These are phyloP conservation scores for Chrysoporthe puriensis DNA, from an alignment of 2,329 filamentous ascomycete genomes.

Conservation along the genomic window DNA sequence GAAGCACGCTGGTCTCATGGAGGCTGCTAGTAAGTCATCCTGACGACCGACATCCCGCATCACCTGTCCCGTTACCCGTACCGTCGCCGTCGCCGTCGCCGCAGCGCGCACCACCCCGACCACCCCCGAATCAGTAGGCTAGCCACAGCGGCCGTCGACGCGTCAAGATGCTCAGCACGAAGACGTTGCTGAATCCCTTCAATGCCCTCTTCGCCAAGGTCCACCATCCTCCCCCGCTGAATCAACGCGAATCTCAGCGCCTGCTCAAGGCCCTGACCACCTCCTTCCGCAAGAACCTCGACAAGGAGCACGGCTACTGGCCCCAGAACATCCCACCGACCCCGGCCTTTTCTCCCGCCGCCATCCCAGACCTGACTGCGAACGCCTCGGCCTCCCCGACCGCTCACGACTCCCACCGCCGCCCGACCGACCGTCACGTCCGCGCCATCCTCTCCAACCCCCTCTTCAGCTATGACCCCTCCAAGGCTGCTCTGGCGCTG, in stretches of 20 bases:
- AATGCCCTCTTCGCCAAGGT: conserved; percentile 48
- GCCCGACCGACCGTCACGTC: conserved; percentile 55
- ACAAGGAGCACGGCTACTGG: conserved; percentile 57
- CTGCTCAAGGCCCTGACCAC: conserved; percentile 59
- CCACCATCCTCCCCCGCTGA: conserved; percentile 58
- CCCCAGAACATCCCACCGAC: conserved; percentile 35
- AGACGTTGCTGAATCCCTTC: conserved; percentile 41
- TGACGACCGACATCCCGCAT: neutral
- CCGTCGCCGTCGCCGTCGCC: neutral
- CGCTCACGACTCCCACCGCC: conserved; percentile 33
- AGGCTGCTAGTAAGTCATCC: neutral
- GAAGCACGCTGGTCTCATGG: neutral
- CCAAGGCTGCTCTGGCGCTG: conserved; percentile 32
- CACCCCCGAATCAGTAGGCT: neutral
- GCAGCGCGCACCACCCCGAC: neutral
- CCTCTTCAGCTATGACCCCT: conserved; percentile 50
- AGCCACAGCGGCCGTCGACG: neutral
- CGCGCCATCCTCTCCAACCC: conserved; percentile 61
- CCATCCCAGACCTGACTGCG: conserved; percentile 28
- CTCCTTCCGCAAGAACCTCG: conserved; percentile 62
- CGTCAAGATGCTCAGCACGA: conserved; percentile 41
- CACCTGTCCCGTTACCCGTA: neutral
- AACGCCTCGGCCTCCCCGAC: conserved; percentile 20
- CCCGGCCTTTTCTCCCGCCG: conserved; percentile 1
- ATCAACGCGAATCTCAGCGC: conserved; percentile 54